These are phyloP conservation scores for Phialophora macrospora DNA, from an alignment of 2,329 filamentous ascomycete genomes.

Conservation along the genomic window DNA sequence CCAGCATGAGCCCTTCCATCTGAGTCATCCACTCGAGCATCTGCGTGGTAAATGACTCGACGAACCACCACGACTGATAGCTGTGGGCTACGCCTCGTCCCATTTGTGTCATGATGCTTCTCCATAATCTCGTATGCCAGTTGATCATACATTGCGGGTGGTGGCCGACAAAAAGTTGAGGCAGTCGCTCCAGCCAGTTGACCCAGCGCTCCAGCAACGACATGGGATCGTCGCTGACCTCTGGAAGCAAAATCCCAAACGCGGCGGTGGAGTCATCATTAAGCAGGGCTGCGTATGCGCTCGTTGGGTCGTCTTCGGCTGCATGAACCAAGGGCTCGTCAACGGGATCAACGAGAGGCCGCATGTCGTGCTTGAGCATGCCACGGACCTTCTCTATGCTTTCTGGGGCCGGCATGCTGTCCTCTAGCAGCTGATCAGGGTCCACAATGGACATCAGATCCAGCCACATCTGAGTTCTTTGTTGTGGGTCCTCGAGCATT, in stretches of 20 bases:
- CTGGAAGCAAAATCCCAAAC: constrained; percentile 24
- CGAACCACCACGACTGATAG: constrained; percentile 54
- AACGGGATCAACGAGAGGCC: constrained; percentile 50
- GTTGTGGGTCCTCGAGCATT: constrained; percentile 85
- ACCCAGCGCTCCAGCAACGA: constrained; percentile 50
- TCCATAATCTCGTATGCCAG: constrained; percentile 52
- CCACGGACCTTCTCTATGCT: constrained; percentile 48
- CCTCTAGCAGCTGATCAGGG: constrained; percentile 61
- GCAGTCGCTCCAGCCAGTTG: constrained; percentile 50
- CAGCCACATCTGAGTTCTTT: constrained; percentile 91
- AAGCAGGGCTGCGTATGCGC: constrained; percentile 35
- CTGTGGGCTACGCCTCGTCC: constrained; percentile 53
- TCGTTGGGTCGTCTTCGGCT: constrained; percentile 46
- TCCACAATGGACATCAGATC: constrained; percentile 76
- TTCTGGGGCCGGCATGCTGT: constrained; percentile 60
- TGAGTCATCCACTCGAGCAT: constrained; percentile 40
- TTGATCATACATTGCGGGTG: constrained; percentile 52
- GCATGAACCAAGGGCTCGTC: constrained; percentile 37
- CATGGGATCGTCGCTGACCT: constrained; percentile 21
- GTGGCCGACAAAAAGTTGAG: constrained; percentile 49
- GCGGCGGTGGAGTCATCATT: constrained; percentile 24
- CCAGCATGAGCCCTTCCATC: constrained; percentile 38
- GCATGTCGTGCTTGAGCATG: constrained; percentile 52
- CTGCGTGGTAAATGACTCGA: constrained; percentile 38
- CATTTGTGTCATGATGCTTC: constrained; percentile 50